Evolutionary conservation across 805 yeast genomes (phyloP).

Genomic region (Ogataea paradorogensis): DNA sequence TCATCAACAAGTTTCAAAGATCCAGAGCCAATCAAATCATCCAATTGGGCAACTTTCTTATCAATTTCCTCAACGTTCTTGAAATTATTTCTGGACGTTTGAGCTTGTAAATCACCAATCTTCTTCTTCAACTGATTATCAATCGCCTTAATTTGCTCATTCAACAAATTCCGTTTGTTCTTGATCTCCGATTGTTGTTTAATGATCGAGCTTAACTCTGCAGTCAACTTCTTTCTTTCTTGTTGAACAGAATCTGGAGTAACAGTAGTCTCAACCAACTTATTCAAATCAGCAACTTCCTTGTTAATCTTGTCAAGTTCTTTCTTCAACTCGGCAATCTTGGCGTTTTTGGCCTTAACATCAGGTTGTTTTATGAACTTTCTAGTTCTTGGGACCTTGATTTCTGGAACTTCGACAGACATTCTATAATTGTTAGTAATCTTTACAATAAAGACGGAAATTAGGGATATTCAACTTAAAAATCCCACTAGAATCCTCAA

Average conservation of each 20-base stretch:
- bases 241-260: slow-evolving; percentile 52
- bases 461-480: not conserved
- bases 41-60: slow-evolving; percentile 60
- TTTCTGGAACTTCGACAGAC: slow-evolving; percentile 22
- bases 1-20: slow-evolving; percentile 85
- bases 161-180: slow-evolving; percentile 33
- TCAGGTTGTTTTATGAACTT: slow-evolving; percentile 75
- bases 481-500: too few species aligned
- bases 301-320: slow-evolving; percentile 64
- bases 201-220: slow-evolving; percentile 42
- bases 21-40: slow-evolving; percentile 74
- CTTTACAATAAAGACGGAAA: not conserved
- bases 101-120: slow-evolving; percentile 67
- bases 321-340: slow-evolving; percentile 50
- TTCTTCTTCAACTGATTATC: slow-evolving; percentile 74
- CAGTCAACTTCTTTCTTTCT: slow-evolving; percentile 45
- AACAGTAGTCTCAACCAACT: slow-evolving; percentile 53
- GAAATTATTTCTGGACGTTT: slow-evolving; percentile 68
- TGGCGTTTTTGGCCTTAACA: slow-evolving; percentile 57
- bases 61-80: slow-evolving; percentile 69
- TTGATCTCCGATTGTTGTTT: slow-evolving; percentile 37
- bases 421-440: slow-evolving; percentile 10
- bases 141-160: slow-evolving; percentile 65
- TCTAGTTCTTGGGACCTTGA: slow-evolving; percentile 34
- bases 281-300: slow-evolving; percentile 48